Conservation (phyloP, 805 yeast genomes). For the Starmerella bacillaris region DNA sequence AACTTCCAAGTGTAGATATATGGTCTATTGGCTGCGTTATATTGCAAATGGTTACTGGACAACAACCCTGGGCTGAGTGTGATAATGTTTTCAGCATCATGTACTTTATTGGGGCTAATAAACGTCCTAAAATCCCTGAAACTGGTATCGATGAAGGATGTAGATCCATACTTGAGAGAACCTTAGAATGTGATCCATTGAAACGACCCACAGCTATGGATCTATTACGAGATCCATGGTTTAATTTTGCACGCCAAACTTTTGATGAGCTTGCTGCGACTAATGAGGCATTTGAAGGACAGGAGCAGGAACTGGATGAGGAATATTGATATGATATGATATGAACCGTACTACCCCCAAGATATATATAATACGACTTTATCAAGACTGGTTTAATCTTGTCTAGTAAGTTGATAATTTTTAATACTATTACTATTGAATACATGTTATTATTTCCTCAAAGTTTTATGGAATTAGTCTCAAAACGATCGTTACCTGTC, state of each 20-base stretch:
- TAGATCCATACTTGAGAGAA: conserved; percentile 45
- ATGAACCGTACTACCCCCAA: no score
- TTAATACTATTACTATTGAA: no score
- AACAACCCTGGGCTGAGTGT: conserved; percentile 87
- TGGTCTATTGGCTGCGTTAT: conserved; percentile 98
- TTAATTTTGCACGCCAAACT: conserved; percentile 13
- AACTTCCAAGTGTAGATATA: conserved; percentile 55
- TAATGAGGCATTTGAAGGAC: conserved; percentile 1
- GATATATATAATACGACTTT: no score
- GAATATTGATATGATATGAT: conserved; percentile 1
- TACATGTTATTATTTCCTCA: no score
- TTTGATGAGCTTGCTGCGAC: conserved; percentile 1
- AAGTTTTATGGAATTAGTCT: no score
- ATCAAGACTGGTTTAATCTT: no score
- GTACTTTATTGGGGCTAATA: conserved; percentile 96
- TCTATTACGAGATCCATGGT: conserved; percentile 32
- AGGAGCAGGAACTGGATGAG: background rate
- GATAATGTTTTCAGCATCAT: conserved; percentile 97
- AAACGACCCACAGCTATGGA: conserved; percentile 73
- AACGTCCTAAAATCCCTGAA: conserved; percentile 67
- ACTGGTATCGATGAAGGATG: conserved; percentile 70
- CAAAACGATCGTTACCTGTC: no score
- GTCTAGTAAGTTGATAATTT: no score
- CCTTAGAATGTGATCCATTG: conserved; percentile 68
- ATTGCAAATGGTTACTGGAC: conserved; percentile 89